Percentiles rank a stretch among this genome's conserved stretches.
Conservation (phyloP, 179 eudicot genomes). For the Beta corolliflora region DNA sequence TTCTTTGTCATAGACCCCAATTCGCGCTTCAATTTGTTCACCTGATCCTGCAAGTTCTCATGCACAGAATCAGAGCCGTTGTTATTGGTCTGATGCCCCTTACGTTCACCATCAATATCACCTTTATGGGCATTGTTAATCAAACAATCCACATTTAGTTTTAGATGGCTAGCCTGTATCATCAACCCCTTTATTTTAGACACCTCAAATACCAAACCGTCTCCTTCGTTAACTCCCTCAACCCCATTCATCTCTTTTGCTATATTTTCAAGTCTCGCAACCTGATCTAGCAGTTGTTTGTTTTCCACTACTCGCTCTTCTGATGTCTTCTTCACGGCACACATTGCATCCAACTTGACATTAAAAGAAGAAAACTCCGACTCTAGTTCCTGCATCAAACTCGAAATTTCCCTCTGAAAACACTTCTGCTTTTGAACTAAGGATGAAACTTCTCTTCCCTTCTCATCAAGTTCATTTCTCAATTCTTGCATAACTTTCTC, state of each 20-base stretch:
- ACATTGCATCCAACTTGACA: slow-evolving; percentile 21
- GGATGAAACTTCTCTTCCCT: slow-evolving; percentile 28
- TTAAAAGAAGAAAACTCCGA: slow-evolving; percentile 30
- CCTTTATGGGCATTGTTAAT: slow-evolving; percentile 10
- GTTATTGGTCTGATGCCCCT: neutral
- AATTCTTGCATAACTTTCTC: slow-evolving; percentile 22
- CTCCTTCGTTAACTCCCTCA: slow-evolving; percentile 6
- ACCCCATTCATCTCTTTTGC: slow-evolving; percentile 30
- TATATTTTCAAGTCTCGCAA: slow-evolving; percentile 35
- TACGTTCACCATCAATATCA: slow-evolving; percentile 17
- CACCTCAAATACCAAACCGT: slow-evolving; percentile 21
- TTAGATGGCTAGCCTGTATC: slow-evolving; percentile 33
- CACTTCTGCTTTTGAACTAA: slow-evolving; percentile 20
- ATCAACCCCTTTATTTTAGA: slow-evolving; percentile 24
- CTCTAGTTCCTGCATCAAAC: slow-evolving; percentile 33
- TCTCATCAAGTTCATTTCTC: slow-evolving; percentile 28
- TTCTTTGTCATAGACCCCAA: slow-evolving; percentile 29
- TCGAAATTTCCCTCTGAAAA: slow-evolving; percentile 32
- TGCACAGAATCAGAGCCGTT: slow-evolving; percentile 10
- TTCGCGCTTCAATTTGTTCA: slow-evolving; percentile 42
- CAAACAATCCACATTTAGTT: slow-evolving; percentile 35
- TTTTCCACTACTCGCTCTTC: slow-evolving; percentile 27
- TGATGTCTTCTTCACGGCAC: slow-evolving; percentile 4
- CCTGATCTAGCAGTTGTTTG: slow-evolving; percentile 31
- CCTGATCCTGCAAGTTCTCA: slow-evolving; percentile 31